Base-by-base conservation (phyloP, 1,139 yeast genomes). In the Geotrichum histeridarum region DNA sequence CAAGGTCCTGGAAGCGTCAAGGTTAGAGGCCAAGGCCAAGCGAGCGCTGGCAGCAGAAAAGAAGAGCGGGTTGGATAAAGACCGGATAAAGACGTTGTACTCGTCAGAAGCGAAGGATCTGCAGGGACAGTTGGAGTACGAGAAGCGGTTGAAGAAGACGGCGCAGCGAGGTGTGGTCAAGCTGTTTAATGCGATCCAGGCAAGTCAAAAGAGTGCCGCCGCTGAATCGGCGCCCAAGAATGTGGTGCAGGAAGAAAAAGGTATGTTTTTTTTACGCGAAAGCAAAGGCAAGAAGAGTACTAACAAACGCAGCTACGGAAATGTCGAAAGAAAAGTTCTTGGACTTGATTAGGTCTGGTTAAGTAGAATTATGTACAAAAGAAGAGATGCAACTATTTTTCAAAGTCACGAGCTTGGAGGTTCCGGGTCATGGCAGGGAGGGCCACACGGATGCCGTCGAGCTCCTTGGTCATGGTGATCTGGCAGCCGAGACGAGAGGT, bases 351-450 rank as follows among this genome's bases (percentile, higher is more conserved):
- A 86, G 88, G 68, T 84, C 90, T 48, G 95, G 95, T 9, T 94
- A 48, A 51, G 15, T 41, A 47, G 8, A 39, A 15, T n/a, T 39
- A 48, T 48, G 30, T 48, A 48, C 37, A 48, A 22, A n/a, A 15
- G 27, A 12, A n/a, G 15, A 35, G 8, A 27, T 22, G 11, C 17
- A 30, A 12, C 18, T 14, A 32, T 17, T 45, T 35, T n/a, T 75
- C 73, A 67, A 90, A 89, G 68, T 91, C 96, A 59, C 81, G 80
- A 18, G 80, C 75, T 66, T 87, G 95, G 63, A 93, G 79, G 72
- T 93, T 93, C 65, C 99, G 77, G 17, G 99, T 91, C 97, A 93
- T 89, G 7, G 96, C 94, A 27, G 99, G 99, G 60, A 93, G 77
- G 0, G 98, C 98, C n/a, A 93, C 94, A 64, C 98, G 78, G 48